Conservation (phyloP, 108 stramenopile species). For the Chaetoceros tenuissimus region DNA sequence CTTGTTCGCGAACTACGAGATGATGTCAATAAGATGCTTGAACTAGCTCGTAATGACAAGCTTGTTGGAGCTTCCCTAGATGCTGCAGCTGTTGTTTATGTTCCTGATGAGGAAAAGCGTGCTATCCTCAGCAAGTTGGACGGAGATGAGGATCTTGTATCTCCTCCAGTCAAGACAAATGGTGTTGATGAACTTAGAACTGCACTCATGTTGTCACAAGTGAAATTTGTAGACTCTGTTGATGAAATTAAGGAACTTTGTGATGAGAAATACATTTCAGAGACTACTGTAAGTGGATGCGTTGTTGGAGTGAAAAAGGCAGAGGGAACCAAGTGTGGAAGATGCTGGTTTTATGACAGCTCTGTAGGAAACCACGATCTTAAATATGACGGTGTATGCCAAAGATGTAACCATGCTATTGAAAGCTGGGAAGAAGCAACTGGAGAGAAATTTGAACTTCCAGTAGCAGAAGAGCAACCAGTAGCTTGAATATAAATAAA, state of each 20-base stretch:
- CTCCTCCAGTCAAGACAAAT: constrained; percentile 75
- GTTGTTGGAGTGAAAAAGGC: constrained; percentile 77
- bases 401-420: constrained; percentile 79
- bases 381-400: constrained; percentile 63
- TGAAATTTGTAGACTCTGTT: constrained; percentile 57
- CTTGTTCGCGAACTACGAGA: constrained; percentile 66
- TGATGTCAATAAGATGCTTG: constrained; percentile 83
- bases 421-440: constrained; percentile 61
- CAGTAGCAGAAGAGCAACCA: constrained; percentile 30
- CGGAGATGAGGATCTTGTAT: constrained; percentile 63
- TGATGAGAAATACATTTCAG: constrained; percentile 53
- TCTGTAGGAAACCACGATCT: constrained; percentile 51
- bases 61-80: constrained; percentile 84
- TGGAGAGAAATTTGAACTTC: constrained; percentile 45
- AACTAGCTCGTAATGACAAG: constrained; percentile 75
- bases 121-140: constrained; percentile 45
- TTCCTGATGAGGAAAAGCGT: constrained; percentile 44
- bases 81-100: constrained; percentile 69
- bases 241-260: constrained; percentile 38
- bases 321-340: constrained; percentile 71
- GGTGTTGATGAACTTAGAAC: constrained; percentile 87
- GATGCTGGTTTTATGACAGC: constrained; percentile 89
- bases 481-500: constrained; percentile 23
- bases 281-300: constrained; percentile 50
- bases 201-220: constrained; percentile 79